Evolutionary conservation across 345 rosid species (phyloP).

Genomic region (Jatropha curcas): DNA sequence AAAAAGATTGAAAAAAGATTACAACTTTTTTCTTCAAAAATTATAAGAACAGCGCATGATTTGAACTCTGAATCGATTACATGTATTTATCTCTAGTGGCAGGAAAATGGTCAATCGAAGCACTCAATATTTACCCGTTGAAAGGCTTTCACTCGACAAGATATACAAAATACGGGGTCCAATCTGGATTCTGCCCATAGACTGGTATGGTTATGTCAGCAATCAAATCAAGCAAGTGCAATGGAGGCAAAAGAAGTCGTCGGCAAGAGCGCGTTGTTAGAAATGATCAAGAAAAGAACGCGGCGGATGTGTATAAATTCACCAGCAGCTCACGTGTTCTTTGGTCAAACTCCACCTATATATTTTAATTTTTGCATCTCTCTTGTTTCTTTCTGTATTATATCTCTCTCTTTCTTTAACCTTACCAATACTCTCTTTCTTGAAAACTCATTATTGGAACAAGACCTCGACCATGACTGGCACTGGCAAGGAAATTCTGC

Average conservation of each 20-base stretch:
- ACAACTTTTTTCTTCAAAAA: too few relatives aligned
- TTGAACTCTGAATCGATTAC: too few relatives aligned
- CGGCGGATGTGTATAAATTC: constrained; percentile 14
- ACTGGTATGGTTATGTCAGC: too few relatives aligned
- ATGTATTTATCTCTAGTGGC: too few relatives aligned
- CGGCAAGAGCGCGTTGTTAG: constrained; percentile 42
- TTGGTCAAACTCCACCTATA: constrained; percentile 22
- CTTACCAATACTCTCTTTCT: background rate
- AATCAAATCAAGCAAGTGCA: background rate
- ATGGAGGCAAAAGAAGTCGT: constrained; percentile 34
- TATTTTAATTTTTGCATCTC: background rate
- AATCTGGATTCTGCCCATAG: too few relatives aligned
- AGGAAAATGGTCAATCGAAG: too few relatives aligned
- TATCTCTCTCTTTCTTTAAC: background rate
- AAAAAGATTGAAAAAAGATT: too few relatives aligned
- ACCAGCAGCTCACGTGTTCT: constrained; percentile 32
- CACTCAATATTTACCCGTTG: too few relatives aligned
- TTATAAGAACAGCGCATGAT: too few relatives aligned
- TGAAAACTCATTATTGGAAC: too few relatives aligned
- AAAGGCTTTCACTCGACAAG: too few relatives aligned
- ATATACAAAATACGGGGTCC: too few relatives aligned
- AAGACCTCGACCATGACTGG: constrained; percentile 61
- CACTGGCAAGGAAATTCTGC: constrained; percentile 64
- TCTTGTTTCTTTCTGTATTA: background rate
- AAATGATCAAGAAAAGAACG: constrained; percentile 13